Percentiles rank a stretch among this genome's conserved stretches.
phyloP scores from a whole-genome alignment of 352 stramenopile genomes.

The Peronospora belbahrii region DNA sequence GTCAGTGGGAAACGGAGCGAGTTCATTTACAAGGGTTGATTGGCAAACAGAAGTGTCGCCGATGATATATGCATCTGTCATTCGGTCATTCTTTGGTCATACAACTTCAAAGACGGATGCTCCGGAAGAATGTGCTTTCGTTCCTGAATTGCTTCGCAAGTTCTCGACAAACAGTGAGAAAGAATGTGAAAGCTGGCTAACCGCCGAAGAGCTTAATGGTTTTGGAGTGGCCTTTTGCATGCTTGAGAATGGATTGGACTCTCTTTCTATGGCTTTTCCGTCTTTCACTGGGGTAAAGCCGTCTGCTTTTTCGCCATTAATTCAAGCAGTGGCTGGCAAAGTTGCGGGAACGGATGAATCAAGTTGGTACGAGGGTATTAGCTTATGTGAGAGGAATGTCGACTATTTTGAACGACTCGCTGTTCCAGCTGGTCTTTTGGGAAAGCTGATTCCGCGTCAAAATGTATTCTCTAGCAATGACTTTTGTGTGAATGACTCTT shows the following conservation, averaged over 20 bases:
- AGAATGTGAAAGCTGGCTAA: slow-evolving; percentile 13
- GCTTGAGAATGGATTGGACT: slow-evolving; percentile 25
- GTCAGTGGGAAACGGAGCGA: slow-evolving; percentile 5
- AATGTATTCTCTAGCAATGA: slow-evolving; percentile 14
- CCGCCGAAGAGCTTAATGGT: slow-evolving; percentile 33
- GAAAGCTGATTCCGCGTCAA: slow-evolving; percentile 11
- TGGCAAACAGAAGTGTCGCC: slow-evolving; percentile 30
- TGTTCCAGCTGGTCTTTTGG: slow-evolving; percentile 17
- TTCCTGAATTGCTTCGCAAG: slow-evolving; percentile 32
- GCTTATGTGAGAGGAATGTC: slow-evolving; percentile 9
- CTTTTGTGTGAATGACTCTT: not conserved
- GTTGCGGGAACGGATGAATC: not conserved
- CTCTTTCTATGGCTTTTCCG: slow-evolving; percentile 22
- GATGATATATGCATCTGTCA: slow-evolving; percentile 27
- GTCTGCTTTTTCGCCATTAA: slow-evolving; percentile 12
- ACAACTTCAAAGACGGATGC: not conserved
- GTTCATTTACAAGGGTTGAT: slow-evolving; percentile 25
- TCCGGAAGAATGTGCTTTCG: slow-evolving; percentile 13
- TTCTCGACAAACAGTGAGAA: slow-evolving; percentile 21
- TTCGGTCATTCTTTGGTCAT: slow-evolving; percentile 31
- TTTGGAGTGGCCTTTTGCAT: slow-evolving; percentile 49
- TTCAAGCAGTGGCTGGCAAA: slow-evolving; percentile 11
- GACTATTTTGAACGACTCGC: slow-evolving; percentile 30
- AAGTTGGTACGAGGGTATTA: slow-evolving; percentile 13
- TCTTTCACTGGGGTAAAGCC: slow-evolving; percentile 14